Percentiles rank a stretch among this genome's conserved stretches.
phyloP scores from a whole-genome alignment of 306 rosid genomes.

The Cicer judaicum region DNA sequence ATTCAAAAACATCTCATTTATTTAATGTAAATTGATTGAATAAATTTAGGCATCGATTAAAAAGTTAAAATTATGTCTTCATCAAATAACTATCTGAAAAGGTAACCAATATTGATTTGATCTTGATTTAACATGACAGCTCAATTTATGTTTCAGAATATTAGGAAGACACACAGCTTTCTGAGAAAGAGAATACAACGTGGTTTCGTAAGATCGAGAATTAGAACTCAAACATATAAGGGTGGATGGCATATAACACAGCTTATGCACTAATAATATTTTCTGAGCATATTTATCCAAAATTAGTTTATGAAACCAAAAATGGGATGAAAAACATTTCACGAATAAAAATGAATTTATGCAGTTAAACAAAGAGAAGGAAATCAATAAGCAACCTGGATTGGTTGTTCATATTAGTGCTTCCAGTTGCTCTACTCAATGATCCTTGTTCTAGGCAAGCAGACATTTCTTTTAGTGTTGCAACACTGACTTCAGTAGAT shows the following conservation, averaged over 20 bases:
- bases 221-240: neutral
- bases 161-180: neutral
- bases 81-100: neutral
- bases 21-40: neutral
- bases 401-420: constrained; percentile 97
- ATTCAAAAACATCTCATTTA: neutral
- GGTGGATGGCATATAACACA: constrained; percentile 11
- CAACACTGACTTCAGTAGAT: constrained; percentile 88
- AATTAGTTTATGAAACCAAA: constrained; percentile 17
- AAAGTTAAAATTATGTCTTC: neutral
- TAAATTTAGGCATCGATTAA: neutral
- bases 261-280: constrained; percentile 11
- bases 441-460: constrained; percentile 94
- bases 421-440: constrained; percentile 91
- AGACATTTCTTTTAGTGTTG: constrained; percentile 88
- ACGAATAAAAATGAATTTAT: constrained; percentile 6
- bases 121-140: neutral
- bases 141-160: neutral
- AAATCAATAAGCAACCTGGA: constrained; percentile 67
- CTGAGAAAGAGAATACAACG: neutral
- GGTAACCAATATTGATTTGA: neutral
- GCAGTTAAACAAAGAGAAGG: constrained; percentile 38
- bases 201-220: neutral
- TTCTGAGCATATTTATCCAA: neutral
- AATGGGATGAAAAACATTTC: neutral